Evolutionary conservation across 2,329 filamentous ascomycete species (phyloP).

Genomic region (Verticillium nubilum): DNA sequence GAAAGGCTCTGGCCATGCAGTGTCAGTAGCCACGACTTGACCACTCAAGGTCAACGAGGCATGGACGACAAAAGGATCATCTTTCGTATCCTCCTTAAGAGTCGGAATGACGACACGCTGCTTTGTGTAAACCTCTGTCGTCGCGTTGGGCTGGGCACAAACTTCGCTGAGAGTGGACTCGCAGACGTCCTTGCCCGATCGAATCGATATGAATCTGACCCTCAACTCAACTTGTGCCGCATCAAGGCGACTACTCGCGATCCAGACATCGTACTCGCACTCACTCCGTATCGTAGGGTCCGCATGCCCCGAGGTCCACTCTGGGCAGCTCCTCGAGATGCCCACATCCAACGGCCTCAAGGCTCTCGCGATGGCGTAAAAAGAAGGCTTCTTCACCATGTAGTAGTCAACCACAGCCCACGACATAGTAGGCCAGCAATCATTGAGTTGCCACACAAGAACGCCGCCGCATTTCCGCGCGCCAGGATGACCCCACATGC

Average conservation of each 20-base stretch:
- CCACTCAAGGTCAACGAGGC: conserved; percentile 33
- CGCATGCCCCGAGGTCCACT: too few relatives aligned
- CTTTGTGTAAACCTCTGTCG: conserved; percentile 24
- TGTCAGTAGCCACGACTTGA: conserved; percentile 37
- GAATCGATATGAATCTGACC: conserved; percentile 35
- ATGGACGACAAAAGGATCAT: conserved; percentile 41
- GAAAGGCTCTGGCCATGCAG: conserved; percentile 57
- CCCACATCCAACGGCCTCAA: conserved; percentile 68
- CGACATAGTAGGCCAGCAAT: conserved; percentile 80
- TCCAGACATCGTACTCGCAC: conserved; percentile 24
- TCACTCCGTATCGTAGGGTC: too few relatives aligned
- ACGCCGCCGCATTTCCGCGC: conserved; percentile 70
- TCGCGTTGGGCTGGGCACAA: conserved; percentile 27
- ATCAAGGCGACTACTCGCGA: conserved; percentile 25
- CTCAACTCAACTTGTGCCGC: conserved; percentile 19
- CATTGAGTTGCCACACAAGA: conserved; percentile 80
- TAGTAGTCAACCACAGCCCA: conserved; percentile 78
- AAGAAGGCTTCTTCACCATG: conserved; percentile 71
- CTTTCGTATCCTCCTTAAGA: conserved; percentile 22
- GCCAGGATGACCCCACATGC: conserved; percentile 69
- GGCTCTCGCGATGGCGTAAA: conserved; percentile 72
- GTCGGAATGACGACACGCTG: conserved; percentile 22
- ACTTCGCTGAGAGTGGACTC: conserved; percentile 17
- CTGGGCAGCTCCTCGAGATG: conserved; percentile 45
- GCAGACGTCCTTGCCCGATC: conserved; percentile 28